Evolutionary conservation across 495 filamentous ascomycete species (phyloP), one percentile per base, ranked within the genome.

Genomic region (Monascus purpureus): DNA sequence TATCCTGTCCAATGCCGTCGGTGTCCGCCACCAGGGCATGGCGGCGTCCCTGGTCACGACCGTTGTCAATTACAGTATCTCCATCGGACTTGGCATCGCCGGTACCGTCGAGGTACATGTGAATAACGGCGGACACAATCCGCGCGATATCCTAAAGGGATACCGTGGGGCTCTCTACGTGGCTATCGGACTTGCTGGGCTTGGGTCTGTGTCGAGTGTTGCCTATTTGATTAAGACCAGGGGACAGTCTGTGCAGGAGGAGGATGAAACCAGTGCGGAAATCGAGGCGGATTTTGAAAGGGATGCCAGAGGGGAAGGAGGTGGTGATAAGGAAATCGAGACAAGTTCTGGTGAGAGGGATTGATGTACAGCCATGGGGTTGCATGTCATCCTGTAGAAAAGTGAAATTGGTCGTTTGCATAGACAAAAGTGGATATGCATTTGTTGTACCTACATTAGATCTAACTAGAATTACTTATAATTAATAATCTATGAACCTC

Each of bases 61-160:
- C 0, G 55, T 73, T 4, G 68, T 80, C 29, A 79, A 81, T 36
- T 82, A 81, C 38, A 65, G 57, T 27, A 77, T 82, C 33, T 70
- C 66, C 0, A 42, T 80, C n/a, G 75, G 74, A 0, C 45, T 83
- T 6, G 78, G 78, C 0, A 55, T 82, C 31, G 76, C 74, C 0
- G 75, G 73, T 1, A 80, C 72, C 1, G 61, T 79, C 4, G 70
- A 82, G 43, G 45, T 43, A 5, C 53, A 72, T 11, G 61, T 74
- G 17, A 67, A 63, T 35, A 39, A 50, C 32, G 57, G 57, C 1
- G 63, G 63, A 1, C 38, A 41, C 16, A 52, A 35, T 1, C 36
- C 29, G 1, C 25, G n/a, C 1, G 40, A 60, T 29, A 28, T 37
- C 2, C 31, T 64, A 27, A 40, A 43, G 22, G 59, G 62, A 4